Base-by-base conservation (phyloP, 2,329 filamentous ascomycete species). In the Fusarium irregulare region DNA sequence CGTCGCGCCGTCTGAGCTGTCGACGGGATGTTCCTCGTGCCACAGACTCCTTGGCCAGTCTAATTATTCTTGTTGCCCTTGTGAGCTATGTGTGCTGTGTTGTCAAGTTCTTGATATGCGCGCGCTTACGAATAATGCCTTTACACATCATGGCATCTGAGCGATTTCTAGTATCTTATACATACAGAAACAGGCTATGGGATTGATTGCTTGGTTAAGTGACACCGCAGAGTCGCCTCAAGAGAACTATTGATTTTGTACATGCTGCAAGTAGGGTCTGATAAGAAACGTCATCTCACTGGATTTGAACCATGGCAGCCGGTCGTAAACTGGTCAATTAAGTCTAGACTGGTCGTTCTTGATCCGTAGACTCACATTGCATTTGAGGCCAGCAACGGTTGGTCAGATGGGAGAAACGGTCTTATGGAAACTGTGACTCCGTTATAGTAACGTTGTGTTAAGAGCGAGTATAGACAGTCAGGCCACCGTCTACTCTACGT, bases 1-100 rank as follows among this genome's bases (percentile, higher is more conserved):
- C 64, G 70, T 46, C 58, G 62, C 65, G 69, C 68, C 66, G 55
- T 53, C 68, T 72, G 64, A 75, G 68, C 70, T 73, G 73, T 73
- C 73, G 67, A 66, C 56, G 63, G 56, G 54, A 63, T 56, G 60
- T 49, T 30, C 65, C 62, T 68, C 45, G 66, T 63, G 61, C 48
- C 37, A 51, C 57, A 41, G 55, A 50, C 71, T 68, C 75, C 65
- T 66, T 74, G 72, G 64, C 50, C 48, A 53, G 48, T 56, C 58
- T 44, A 37, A 44, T 64, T 60, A 63, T 46, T 49, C 45, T 50
- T 47, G 28, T 34, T 64, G 62, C 60, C 60, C 56, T 53, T 55
- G 34, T 46, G 16, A 27, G 25, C 27, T 34, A 27, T 50, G 45
- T 41, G 30, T 59, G 53, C 23, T 60, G 60, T 37, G 60, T 60